A percentile compares a stretch with the other conserved stretches of the same genome.
Conservation (phyloP, 805 yeast species). For the Lipomyces yamanashiensis region DNA sequence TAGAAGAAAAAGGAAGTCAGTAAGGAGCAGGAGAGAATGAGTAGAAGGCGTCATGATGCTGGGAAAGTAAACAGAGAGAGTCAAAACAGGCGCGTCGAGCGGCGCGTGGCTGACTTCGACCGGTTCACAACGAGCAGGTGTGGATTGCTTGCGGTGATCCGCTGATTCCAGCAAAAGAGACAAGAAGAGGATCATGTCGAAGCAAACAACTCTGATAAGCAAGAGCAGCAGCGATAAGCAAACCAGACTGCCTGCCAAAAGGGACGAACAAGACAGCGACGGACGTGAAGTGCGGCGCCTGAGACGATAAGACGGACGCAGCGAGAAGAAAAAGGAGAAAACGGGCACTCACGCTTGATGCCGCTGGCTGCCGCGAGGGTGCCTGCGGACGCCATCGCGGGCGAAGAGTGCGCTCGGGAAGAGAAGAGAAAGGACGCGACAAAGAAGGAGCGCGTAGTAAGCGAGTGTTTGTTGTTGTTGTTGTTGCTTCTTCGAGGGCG, state of each 20-base stretch:
- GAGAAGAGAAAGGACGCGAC: not conserved
- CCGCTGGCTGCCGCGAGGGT: conserved; percentile 4
- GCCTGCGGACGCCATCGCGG: conserved; percentile 13
- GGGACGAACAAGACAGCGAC: not conserved
- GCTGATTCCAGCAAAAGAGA: not conserved
- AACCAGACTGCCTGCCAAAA: not conserved
- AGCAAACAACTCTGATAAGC: not conserved
- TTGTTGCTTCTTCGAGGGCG: too few species aligned
- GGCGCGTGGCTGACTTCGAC: conserved; percentile 1
- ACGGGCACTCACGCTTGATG: conserved; percentile 9
- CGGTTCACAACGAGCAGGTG: not conserved
- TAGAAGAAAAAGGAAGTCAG: not conserved
- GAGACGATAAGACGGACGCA: not conserved
- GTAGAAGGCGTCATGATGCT: not conserved
- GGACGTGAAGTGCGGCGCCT: conserved; percentile 6
- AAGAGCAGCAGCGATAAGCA: not conserved
- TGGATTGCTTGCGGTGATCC: not conserved
- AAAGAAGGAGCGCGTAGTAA: not conserved
- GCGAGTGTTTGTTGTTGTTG: too few species aligned
- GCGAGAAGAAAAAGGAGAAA: not conserved
- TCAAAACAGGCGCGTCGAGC: conserved; percentile 6
- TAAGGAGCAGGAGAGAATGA: not conserved
- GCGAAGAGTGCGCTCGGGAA: not conserved
- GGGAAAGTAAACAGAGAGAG: not conserved
- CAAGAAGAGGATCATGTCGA: not conserved